Percentiles rank a stretch among this genome's conserved stretches.
phyloP scores from a whole-genome alignment of 2,329 filamentous ascomycete species.

The Pseudogymnoascus sp. region DNA sequence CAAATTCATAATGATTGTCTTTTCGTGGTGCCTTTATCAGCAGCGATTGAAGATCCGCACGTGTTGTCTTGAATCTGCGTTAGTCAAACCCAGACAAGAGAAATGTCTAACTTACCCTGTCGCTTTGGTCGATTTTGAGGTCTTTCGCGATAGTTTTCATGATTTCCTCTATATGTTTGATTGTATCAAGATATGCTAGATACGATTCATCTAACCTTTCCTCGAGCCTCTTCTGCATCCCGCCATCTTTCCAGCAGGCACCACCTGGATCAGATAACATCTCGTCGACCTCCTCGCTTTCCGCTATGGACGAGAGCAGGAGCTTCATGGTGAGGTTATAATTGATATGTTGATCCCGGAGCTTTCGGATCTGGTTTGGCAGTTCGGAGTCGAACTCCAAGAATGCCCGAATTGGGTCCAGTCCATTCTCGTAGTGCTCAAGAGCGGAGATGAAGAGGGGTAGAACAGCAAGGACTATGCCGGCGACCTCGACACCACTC shows the following conservation, averaged over 20 bases:
- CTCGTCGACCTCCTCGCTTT: background rate
- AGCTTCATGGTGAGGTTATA: background rate
- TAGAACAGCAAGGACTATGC: slow-evolving; percentile 5
- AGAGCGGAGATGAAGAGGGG: slow-evolving; percentile 6
- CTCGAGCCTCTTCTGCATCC: background rate
- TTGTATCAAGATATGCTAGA: background rate
- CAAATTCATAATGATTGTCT: background rate
- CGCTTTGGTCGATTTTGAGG: slow-evolving; percentile 1
- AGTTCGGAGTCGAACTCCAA: background rate
- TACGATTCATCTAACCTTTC: background rate
- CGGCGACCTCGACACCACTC: background rate
- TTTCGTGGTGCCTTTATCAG: background rate
- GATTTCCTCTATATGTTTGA: slow-evolving; percentile 3
- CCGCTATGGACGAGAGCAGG: background rate
- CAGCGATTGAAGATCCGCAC: slow-evolving; percentile 4
- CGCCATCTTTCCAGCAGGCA: background rate
- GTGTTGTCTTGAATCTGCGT: background rate
- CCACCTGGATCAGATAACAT: background rate
- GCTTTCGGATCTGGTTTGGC: background rate
- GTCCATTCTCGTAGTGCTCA: slow-evolving; percentile 1
- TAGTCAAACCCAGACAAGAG: background rate
- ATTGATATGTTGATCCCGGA: background rate
- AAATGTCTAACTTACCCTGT: background rate
- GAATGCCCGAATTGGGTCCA: background rate
- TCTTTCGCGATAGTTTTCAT: background rate